Base-by-base conservation (phyloP, 116 monocot species). In the Zostera marina region DNA sequence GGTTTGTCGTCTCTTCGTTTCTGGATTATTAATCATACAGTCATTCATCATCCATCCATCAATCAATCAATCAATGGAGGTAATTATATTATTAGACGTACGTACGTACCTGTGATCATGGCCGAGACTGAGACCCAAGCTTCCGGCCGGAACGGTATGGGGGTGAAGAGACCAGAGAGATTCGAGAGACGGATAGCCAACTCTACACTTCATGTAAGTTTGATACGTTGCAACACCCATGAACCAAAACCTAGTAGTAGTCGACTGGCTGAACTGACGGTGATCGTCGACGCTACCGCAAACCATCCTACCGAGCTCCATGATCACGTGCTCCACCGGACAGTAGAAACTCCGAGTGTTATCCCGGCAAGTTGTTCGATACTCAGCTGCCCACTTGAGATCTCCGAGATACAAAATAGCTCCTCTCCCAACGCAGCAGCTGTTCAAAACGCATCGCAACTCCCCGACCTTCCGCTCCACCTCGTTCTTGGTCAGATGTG, bases 191-290 rank as follows among this genome's bases (percentile, higher is more conserved):
- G 89, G 82, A 19, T 65, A 23, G 13, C 89, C 89, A 55, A 63
- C 62, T 54, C 77, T 89, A 53, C 89, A 89, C 68, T 53, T 82
- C 68, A 81, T 82, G 70, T 83, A 96, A 57, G 82, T 80, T 59
- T 78, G 76, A 63, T 76, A 85, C 0, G 78, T 83, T 11, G 85
- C 82, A 38, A 76, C 57, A 13, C 85, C 96, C 67, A 96, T 60
- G 7, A 96, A 44, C 85, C 96, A 96, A 74, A 96, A 70, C 55
- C 78, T 82, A n/a, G n/a, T n/a, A n/a, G n/a, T n/a, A n/a, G n/a
- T n/a, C n/a, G n/a, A n/a, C n/a, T n/a, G n/a, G n/a, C n/a, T n/a
- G n/a, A n/a, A n/a, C n/a, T n/a, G n/a, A n/a, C n/a, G n/a, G n/a
- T n/a, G n/a, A n/a, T n/a, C n/a, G n/a, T n/a, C n/a, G n/a, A n/a